Percentiles rank a stretch among this genome's conserved stretches.
Evolutionary conservation across 2,329 filamentous ascomycete genomes (phyloP).

Genomic region (Venturia pyrina): DNA sequence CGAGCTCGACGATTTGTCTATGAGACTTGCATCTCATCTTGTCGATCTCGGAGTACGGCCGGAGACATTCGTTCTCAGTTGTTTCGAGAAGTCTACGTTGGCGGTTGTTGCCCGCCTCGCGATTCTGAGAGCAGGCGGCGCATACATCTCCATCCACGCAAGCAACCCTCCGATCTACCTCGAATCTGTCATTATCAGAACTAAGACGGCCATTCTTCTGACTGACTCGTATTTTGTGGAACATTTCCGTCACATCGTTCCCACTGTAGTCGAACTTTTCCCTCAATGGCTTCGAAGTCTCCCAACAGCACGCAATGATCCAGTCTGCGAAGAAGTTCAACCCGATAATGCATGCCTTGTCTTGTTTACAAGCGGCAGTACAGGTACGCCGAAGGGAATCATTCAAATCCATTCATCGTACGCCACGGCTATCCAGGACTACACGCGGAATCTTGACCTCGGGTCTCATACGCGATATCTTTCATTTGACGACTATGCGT

Average conservation of each 20-base stretch:
- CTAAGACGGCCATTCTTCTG: slow-evolving; percentile 40
- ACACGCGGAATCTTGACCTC: slow-evolving; percentile 58
- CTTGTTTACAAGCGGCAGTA: slow-evolving; percentile 76
- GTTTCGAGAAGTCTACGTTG: slow-evolving; percentile 77
- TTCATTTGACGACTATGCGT: slow-evolving; percentile 36
- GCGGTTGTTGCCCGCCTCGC: slow-evolving; percentile 75
- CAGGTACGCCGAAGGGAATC: slow-evolving; percentile 81
- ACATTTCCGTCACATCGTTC: not conserved
- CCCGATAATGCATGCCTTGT: not conserved
- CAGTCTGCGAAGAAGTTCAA: not conserved
- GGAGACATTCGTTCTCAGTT: slow-evolving; percentile 60
- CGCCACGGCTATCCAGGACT: slow-evolving; percentile 72
- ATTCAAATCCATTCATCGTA: slow-evolving; percentile 68
- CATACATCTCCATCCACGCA: slow-evolving; percentile 74
- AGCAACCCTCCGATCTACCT: slow-evolving; percentile 65
- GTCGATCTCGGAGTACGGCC: slow-evolving; percentile 31
- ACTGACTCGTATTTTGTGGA: not conserved
- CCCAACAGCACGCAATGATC: not conserved
- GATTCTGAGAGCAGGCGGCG: slow-evolving; percentile 70
- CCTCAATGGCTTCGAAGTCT: not conserved
- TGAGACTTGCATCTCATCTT: slow-evolving; percentile 43
- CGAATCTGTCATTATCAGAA: slow-evolving; percentile 61
- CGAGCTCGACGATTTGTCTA: slow-evolving; percentile 66
- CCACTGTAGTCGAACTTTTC: not conserved
- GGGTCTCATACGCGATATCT: slow-evolving; percentile 49